These are phyloP conservation scores for Microsporum canis DNA, from an alignment of 2,329 filamentous ascomycete species.

Conservation along the genomic window DNA sequence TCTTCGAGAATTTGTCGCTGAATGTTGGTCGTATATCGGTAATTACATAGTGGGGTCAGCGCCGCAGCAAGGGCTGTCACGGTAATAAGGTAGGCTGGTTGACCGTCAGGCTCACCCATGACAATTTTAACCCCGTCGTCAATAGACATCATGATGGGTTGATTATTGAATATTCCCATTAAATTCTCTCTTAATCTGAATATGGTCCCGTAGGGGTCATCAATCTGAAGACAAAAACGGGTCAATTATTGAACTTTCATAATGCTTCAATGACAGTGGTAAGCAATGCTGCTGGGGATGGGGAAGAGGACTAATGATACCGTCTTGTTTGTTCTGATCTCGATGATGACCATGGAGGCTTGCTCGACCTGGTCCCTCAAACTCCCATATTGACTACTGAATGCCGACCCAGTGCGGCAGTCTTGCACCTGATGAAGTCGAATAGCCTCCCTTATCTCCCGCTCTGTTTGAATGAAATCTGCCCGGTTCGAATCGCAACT, in stretches of 20 bases:
- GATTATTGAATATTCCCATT: not conserved
- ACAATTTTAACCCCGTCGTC: conserved; percentile 65
- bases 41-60: conserved; percentile 63
- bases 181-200: not conserved
- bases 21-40: conserved; percentile 65
- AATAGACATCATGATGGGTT: conserved; percentile 39
- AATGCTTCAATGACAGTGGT: not conserved
- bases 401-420: conserved; percentile 13
- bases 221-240: not conserved
- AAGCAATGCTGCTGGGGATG: not conserved
- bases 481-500: not conserved
- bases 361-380: conserved; percentile 40
- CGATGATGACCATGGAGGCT: conserved; percentile 51
- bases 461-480: not conserved
- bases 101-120: conserved; percentile 56
- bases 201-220: not conserved
- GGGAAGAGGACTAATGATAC: conserved; percentile 27
- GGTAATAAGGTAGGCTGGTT: conserved; percentile 67
- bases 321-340: conserved; percentile 53
- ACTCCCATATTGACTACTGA: conserved; percentile 22
- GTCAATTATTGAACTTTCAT: not conserved
- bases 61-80: conserved; percentile 59
- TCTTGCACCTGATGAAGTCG: not conserved
- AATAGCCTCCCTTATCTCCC: not conserved
- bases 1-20: conserved; percentile 63